phyloP scores from a whole-genome alignment of 352 stramenopile genomes.

The Labyrinthula sp. region DNA sequence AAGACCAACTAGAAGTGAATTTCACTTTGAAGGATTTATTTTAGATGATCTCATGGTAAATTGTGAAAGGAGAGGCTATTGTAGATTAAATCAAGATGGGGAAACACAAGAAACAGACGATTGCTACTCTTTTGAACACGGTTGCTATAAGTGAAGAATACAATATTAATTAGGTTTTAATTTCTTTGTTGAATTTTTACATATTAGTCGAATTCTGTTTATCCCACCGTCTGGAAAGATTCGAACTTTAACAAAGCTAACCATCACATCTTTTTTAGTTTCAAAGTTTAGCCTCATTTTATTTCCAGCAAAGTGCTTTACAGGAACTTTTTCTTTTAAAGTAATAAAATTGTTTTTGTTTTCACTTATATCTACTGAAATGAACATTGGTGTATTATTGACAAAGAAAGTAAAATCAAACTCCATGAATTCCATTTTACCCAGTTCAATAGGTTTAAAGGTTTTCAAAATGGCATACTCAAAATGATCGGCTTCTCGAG shows the following conservation, averaged over 20 bases:
- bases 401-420: constrained; percentile 29
- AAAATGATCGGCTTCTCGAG: not conserved
- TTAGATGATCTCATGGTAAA: no score
- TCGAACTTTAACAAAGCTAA: constrained; percentile 1
- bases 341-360: constrained; percentile 7
- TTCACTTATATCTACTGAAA: constrained; percentile 1
- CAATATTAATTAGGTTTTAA: no score
- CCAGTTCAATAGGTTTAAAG: constrained; percentile 3
- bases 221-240: constrained; percentile 24
- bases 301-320: constrained; percentile 23
- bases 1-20: no score
- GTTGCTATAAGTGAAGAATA: no score
- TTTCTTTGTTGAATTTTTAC: no score
- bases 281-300: constrained; percentile 3
- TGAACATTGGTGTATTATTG: constrained; percentile 13
- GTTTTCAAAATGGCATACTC: constrained; percentile 20
- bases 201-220: constrained; percentile 21
- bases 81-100: no score
- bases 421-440: constrained; percentile 8
- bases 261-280: not conserved
- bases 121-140: no score
- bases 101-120: no score
- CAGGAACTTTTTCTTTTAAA: constrained; percentile 3
- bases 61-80: no score
- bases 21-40: no score